Conservation (phyloP, 805 yeast genomes). For the Sugiyamaella americana region DNA sequence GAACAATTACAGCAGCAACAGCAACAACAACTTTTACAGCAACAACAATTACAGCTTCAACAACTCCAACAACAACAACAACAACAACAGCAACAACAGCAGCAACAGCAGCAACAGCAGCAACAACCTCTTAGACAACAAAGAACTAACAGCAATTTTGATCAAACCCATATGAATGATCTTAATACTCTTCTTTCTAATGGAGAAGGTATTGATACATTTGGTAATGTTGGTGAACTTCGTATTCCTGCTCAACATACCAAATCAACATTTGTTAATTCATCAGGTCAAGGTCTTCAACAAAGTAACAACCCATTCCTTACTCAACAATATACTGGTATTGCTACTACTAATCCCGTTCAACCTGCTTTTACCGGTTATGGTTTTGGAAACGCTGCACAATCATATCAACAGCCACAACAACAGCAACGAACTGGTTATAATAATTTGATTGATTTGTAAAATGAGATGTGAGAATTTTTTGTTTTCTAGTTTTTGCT, state of each 20-base stretch:
- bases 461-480: neutral
- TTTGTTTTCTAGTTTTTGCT: neutral
- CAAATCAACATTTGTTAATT: slow-evolving; percentile 71
- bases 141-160: slow-evolving; percentile 43
- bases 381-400: slow-evolving; percentile 80
- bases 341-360: slow-evolving; percentile 52
- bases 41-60: slow-evolving; percentile 8
- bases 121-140: slow-evolving; percentile 24
- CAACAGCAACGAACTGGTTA: slow-evolving; percentile 14
- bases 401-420: slow-evolving; percentile 21
- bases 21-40: slow-evolving; percentile 17
- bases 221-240: slow-evolving; percentile 77
- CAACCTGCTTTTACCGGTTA: slow-evolving; percentile 87
- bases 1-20: slow-evolving; percentile 27
- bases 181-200: slow-evolving; percentile 71
- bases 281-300: slow-evolving; percentile 51
- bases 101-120: slow-evolving; percentile 28
- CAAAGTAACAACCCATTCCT: slow-evolving; percentile 49
- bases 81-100: slow-evolving; percentile 21
- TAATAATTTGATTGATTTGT: slow-evolving; percentile 30
- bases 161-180: slow-evolving; percentile 50
- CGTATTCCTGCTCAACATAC: slow-evolving; percentile 94
- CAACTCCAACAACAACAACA: slow-evolving; percentile 8
- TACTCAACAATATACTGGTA: slow-evolving; percentile 66
- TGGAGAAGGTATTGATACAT: slow-evolving; percentile 91